Percentiles rank a stretch among this genome's conserved stretches.
phyloP scores from a whole-genome alignment of 2,329 filamentous ascomycete genomes.

The Exophiala calicioides region DNA sequence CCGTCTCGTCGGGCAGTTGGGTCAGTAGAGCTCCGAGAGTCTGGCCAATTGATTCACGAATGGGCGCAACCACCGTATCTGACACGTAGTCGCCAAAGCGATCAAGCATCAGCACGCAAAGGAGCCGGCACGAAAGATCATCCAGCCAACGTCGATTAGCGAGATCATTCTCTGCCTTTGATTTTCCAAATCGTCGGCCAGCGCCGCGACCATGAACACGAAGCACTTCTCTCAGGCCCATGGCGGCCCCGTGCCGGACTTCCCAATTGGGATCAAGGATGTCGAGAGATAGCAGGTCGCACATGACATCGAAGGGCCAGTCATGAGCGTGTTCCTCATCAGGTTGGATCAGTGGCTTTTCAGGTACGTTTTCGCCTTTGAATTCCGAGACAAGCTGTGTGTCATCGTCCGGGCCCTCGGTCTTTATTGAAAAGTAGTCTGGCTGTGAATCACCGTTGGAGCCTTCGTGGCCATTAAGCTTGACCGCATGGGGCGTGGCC shows the following conservation, averaged over 20 bases:
- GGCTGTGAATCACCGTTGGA: conserved; percentile 63
- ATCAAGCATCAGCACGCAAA: conserved; percentile 95
- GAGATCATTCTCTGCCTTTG: conserved; percentile 70
- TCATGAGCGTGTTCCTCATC: conserved; percentile 77
- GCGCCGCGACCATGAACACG: conserved; percentile 89
- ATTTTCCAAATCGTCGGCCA: conserved; percentile 72
- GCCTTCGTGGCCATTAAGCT: conserved; percentile 60
- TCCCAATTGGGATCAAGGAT: conserved; percentile 95
- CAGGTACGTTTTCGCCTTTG: conserved; percentile 77
- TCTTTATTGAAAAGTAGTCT: conserved; percentile 90
- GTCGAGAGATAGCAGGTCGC: conserved; percentile 90
- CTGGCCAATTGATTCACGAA: conserved; percentile 92
- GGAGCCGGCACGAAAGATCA: conserved; percentile 90
- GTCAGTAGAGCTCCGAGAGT: conserved; percentile 86
- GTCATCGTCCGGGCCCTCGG: conserved; percentile 79
- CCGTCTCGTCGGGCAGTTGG: conserved; percentile 75
- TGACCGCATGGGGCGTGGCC: conserved; percentile 58
- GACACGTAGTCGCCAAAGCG: conserved; percentile 97
- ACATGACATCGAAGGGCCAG: conserved; percentile 93
- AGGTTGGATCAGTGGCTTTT: conserved; percentile 81
- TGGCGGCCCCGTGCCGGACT: conserved; percentile 90
- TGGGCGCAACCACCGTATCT: conserved; percentile 93
- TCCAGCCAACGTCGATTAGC: conserved; percentile 87
- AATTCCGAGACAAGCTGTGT: conserved; percentile 92
- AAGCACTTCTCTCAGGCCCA: conserved; percentile 88